These are phyloP conservation scores for Litchi chinensis DNA, from an alignment of 345 rosid genomes.

Conservation along the genomic window DNA sequence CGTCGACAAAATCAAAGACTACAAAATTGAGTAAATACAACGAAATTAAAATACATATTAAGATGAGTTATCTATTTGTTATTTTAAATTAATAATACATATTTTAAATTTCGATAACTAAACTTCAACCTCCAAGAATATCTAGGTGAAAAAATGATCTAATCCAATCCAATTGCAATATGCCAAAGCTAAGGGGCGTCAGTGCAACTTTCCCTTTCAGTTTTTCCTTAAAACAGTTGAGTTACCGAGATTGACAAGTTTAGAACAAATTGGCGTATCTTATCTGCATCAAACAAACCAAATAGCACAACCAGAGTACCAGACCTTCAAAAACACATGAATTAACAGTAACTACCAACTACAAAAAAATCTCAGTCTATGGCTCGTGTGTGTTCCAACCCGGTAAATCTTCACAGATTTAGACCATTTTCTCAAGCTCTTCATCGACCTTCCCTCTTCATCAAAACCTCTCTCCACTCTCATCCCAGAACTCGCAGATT, in stretches of 20 bases:
- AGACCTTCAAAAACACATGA: not conserved
- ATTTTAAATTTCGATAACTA: no score
- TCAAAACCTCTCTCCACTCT: slow-evolving; percentile 15
- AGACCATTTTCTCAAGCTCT: slow-evolving; percentile 29
- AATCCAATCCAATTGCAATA: no score
- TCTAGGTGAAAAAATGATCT: not conserved
- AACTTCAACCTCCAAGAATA: no score
- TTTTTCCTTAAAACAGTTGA: not conserved
- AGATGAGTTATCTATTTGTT: no score
- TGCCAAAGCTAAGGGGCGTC: no score
- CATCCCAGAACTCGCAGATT: slow-evolving; percentile 23
- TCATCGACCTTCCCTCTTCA: slow-evolving; percentile 6
- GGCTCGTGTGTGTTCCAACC: slow-evolving; percentile 45
- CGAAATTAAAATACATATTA: no score
- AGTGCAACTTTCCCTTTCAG: not conserved
- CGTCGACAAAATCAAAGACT: no score
- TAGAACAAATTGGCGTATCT: not conserved
- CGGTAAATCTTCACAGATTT: slow-evolving; percentile 43
- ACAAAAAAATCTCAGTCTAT: slow-evolving; percentile 5
- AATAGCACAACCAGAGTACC: not conserved
- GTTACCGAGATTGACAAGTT: not conserved
- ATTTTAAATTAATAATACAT: no score
- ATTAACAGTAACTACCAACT: not conserved
- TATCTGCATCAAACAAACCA: not conserved
- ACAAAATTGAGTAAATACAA: no score